Base-by-base conservation (phyloP, 2,329 filamentous ascomycete genomes). In the Pseudocercospora crystallina region DNA sequence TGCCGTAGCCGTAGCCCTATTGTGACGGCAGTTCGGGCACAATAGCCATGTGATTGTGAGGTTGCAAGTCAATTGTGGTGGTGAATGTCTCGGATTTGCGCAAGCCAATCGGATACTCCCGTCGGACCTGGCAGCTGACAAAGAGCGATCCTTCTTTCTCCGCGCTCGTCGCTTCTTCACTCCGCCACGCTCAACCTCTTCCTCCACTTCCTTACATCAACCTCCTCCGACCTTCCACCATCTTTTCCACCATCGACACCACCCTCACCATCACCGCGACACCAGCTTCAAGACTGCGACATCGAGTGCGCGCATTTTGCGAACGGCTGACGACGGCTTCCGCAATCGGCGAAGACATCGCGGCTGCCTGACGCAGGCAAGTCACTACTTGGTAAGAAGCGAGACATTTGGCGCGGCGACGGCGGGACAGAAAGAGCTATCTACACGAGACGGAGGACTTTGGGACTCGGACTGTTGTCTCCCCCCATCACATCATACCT, bases 311-410 rank as follows among this genome's bases (percentile, higher is more conserved):
- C 44, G 26, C 34, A 13, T 31, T 8, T 30, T 15, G 46, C 44
- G 40, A 44, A 8, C 12, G 11, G 9, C 30, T n/a, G 30, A 39
- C 30, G 7, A 13, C 35, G 46, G 29, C 33, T 42, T 35, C 41
- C 31, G 33, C 42, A 36, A 37, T 20, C 31, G 35, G 29, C 31
- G 20, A 13, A 17, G 33, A 52, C 42, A 46, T 36, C 41, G 36
- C 45, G 51, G 37, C 46, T 49, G 51, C 46, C 42, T 42, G 36
- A 44, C 48, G 48, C 43, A 41, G 17, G 31, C 29, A 29, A 43
- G 29, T 40, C 44, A 36, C 46, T 35, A 32, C 31, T 13, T 31
- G 45, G 51, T 53, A 43, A 53, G 51, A 43, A 38, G 51, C 36
- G 41, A 53, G 34, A 49, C 46, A 40, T 30, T 40, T 49, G 46